Evolutionary conservation across 2,329 filamentous ascomycete species (phyloP).

Genomic region (Cladophialophora bantiana): DNA sequence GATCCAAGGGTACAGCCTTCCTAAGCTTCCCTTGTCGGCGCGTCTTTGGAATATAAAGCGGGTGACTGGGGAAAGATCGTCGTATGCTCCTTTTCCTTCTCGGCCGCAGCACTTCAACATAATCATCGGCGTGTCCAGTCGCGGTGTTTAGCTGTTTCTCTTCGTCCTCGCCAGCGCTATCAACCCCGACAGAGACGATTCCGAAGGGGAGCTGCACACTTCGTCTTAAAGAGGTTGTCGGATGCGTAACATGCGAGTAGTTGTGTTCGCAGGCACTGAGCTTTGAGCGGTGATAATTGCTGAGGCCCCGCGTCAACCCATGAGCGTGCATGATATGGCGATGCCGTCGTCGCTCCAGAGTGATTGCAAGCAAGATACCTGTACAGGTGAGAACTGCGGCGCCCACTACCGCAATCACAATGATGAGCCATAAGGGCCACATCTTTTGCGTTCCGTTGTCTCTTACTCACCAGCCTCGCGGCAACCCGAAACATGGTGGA

Average conservation of each 20-base stretch:
- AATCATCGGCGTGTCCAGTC: conserved; percentile 40
- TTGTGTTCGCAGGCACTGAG: conserved; percentile 36
- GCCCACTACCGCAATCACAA: conserved; percentile 31
- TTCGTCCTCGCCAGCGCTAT: conserved; percentile 21
- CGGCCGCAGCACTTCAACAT: conserved; percentile 37
- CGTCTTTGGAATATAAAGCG: conserved; percentile 47
- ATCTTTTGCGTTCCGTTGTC: conserved; percentile 27
- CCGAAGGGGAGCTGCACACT: conserved; percentile 33
- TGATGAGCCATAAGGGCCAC: conserved; percentile 37
- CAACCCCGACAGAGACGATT: conserved; percentile 11
- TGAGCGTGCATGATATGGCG: conserved; percentile 27
- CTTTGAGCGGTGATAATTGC: conserved; percentile 34
- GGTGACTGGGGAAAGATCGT: conserved; percentile 43
- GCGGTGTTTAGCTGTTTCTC: conserved; percentile 27
- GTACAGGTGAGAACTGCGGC: conserved; percentile 25
- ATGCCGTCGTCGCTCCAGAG: conserved; percentile 33
- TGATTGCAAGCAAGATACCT: conserved; percentile 33
- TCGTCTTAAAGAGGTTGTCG: conserved; percentile 28
- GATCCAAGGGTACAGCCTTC: conserved; percentile 43
- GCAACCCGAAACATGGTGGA: conserved; percentile 25
- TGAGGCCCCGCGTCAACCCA: conserved; percentile 30
- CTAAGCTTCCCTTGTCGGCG: conserved; percentile 43
- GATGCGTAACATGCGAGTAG: conserved; percentile 34
- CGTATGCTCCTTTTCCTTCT: conserved; percentile 27
- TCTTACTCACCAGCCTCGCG: conserved; percentile 3